Base-by-base conservation (phyloP, 164 flowering plant species). In the Chimonanthus salicifolius region DNA sequence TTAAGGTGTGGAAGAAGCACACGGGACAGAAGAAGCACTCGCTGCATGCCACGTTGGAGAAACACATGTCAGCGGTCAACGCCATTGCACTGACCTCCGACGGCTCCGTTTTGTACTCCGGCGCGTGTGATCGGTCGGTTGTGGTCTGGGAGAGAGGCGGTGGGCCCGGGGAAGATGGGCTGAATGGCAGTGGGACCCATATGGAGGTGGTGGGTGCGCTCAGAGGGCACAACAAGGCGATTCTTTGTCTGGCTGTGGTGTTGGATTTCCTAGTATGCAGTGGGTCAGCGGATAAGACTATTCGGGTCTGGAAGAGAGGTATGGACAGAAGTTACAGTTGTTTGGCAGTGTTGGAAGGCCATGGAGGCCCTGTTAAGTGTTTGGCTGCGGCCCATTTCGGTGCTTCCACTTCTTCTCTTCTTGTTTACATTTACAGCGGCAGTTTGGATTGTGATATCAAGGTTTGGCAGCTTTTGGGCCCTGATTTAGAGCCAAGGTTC, bases 241-340 rank as follows among this genome's bases (percentile, higher is more conserved):
- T 94, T 0, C 76, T 94, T 79, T 91, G 97, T 78, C 80, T 94
- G 79, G 79, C 83, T 3, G 79, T 83, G 60, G 89, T 84, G 62
- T 74, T 75, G 3, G 89, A 16, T 10, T 4, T 85, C 58, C 72
- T 92, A 76, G 66, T 94, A 5, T 87, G 79, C 49, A 92, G 97
- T 77, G 99, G 99, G 20, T 94, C 98, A 0, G 95, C 97, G 9
- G 98, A 92, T 71, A 82, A 80, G 63, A 94, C 91, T 0, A 79
- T 94, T 0, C 85, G 97, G 76, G 77, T 94, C 18, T 94, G 98
- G 98, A 76, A 74, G 65, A 85, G 85, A 67, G 81, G 84, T n/a
- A 47, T 13, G 72, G 87, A 74, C 15, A 58, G 77, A 15, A 69
- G 72, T 58, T 87, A 85, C 74, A 72, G 79, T 15, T 92, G 97